Conservation (phyloP, 2,329 filamentous ascomycete genomes). For the Fusarium citri region DNA sequence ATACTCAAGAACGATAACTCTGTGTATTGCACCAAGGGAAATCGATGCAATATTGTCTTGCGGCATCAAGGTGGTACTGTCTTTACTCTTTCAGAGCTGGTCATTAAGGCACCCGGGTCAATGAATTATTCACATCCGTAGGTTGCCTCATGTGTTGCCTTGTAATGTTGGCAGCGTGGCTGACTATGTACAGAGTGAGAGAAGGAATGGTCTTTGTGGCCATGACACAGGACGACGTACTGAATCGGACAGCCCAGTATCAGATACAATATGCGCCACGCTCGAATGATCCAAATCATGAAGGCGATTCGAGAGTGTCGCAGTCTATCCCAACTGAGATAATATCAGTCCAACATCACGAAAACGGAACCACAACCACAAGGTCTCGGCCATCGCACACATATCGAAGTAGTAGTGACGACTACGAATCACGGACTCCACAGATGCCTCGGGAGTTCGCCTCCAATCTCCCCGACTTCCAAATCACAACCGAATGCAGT, state of each 20-base stretch:
- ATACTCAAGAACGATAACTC: conserved; percentile 84
- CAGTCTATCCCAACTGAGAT: conserved; percentile 51
- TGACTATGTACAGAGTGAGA: conserved; percentile 71
- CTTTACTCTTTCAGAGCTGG: conserved; percentile 85
- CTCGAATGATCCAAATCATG: conserved; percentile 30
- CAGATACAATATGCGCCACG: conserved; percentile 72
- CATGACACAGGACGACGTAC: conserved; percentile 83
- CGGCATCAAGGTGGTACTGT: conserved; percentile 82
- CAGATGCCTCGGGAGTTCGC: conserved; percentile 69
- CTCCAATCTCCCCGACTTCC: conserved; percentile 60
- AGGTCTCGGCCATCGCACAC: conserved; percentile 59
- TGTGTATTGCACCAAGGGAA: conserved; percentile 91
- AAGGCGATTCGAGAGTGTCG: conserved; percentile 34
- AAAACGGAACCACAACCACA: conserved; percentile 63
- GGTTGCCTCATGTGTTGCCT: conserved; percentile 53
- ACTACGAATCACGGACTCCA: conserved; percentile 60
- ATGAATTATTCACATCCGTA: conserved; percentile 87
- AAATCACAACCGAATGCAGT: conserved; percentile 69
- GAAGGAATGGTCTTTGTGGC: conserved; percentile 93
- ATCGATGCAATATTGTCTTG: conserved; percentile 86
- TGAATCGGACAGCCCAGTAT: conserved; percentile 79
- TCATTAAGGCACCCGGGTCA: conserved; percentile 85
- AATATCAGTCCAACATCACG: conserved; percentile 64
- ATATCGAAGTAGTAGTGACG: conserved; percentile 55
- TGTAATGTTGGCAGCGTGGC: conserved; percentile 22